Conservation (phyloP, 352 stramenopile species). For the Thalassiosira hispida region DNA sequence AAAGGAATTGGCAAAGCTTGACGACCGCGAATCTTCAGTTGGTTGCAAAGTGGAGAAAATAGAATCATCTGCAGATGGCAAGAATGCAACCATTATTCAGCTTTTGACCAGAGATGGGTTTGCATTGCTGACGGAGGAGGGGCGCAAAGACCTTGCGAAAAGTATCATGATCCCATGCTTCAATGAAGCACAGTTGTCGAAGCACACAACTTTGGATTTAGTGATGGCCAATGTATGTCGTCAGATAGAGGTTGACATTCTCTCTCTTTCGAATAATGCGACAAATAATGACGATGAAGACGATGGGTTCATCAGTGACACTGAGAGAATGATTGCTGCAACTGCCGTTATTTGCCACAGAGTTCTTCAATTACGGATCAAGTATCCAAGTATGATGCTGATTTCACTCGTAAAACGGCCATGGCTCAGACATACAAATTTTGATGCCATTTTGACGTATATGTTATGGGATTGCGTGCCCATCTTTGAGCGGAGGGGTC, state of each 20-base stretch:
- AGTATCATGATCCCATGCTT: slow-evolving; percentile 31
- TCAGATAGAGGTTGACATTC: slow-evolving; percentile 45
- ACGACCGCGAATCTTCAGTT: neutral
- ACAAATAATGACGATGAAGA: slow-evolving; percentile 7
- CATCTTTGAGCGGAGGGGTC: slow-evolving; percentile 66
- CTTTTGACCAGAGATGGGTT: slow-evolving; percentile 46
- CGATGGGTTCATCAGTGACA: slow-evolving; percentile 56
- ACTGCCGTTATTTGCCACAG: slow-evolving; percentile 58
- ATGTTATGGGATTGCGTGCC: slow-evolving; percentile 77
- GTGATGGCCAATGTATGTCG: neutral
- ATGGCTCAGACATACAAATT: slow-evolving; percentile 80
- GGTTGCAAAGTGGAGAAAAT: neutral
- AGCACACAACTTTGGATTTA: neutral
- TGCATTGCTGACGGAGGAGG: slow-evolving; percentile 44
- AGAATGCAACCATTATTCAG: slow-evolving; percentile 5
- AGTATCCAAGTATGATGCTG: slow-evolving; percentile 27
- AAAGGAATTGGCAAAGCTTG: slow-evolving; percentile 10
- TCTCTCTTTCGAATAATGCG: slow-evolving; percentile 16
- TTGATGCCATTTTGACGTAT: slow-evolving; percentile 76
- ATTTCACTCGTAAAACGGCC: slow-evolving; percentile 34
- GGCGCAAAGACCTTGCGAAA: slow-evolving; percentile 42
- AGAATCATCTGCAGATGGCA: neutral
- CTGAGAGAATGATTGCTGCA: slow-evolving; percentile 64
- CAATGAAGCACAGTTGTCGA: slow-evolving; percentile 13
- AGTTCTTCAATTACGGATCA: slow-evolving; percentile 55